Conservation (phyloP, 202 grass and related monocot species). For the Panicum virgatum region DNA sequence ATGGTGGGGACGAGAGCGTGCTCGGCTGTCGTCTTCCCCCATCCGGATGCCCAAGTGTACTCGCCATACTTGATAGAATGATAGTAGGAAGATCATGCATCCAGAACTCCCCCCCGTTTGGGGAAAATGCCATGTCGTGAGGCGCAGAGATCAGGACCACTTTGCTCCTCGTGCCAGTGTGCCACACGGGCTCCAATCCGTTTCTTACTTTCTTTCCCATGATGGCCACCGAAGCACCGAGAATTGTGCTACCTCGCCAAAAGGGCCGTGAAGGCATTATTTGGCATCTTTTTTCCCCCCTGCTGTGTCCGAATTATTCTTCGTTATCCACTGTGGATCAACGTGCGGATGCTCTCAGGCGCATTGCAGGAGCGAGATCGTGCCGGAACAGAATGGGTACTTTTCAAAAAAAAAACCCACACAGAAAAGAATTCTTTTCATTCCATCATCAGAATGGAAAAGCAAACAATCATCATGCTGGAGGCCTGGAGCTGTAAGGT, state of each 20-base stretch:
- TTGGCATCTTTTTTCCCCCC: background rate
- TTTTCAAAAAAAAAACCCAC: background rate
- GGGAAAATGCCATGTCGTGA: background rate
- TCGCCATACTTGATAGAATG: too few relatives aligned
- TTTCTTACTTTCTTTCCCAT: background rate
- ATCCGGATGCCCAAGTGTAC: background rate
- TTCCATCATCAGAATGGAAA: background rate
- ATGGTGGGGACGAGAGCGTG: background rate
- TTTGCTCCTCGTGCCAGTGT: background rate
- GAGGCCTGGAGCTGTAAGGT: background rate
- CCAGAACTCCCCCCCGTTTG: background rate
- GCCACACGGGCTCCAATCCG: background rate
- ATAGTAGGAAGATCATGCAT: background rate
- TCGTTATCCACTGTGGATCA: background rate
- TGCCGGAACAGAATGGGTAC: background rate
- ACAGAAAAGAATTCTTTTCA: background rate
- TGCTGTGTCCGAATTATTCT: background rate
- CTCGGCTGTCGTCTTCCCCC: background rate
- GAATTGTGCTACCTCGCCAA: background rate
- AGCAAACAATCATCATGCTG: background rate
- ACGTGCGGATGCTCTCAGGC: background rate
- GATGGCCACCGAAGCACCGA: background rate
- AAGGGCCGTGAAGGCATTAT: background rate
- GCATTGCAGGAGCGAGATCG: background rate
- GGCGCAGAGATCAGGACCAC: background rate